Evolutionary conservation across 257 asterid species (phyloP), one percentile per base, ranked within the genome.

Genomic region (Solanum ahanhuiri): DNA sequence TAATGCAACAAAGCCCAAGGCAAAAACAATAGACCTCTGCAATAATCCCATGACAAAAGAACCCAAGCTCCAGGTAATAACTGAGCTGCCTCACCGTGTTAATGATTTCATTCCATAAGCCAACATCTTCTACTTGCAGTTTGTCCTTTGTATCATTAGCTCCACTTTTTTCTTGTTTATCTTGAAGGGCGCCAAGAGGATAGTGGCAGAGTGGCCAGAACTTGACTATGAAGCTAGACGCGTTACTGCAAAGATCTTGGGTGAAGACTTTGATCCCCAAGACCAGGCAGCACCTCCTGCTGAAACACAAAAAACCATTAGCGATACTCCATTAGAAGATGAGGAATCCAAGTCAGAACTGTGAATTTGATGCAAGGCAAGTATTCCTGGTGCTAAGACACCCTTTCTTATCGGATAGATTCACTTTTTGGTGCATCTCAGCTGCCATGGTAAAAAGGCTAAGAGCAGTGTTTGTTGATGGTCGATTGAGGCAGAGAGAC

Each of bases 41-140:
- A 97, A 97, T 91, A 97, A 97, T 90, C 99, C 99, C 88, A 94
- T 94, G 99, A 97, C 99, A 7, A 95, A 97, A 89, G 99, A 97
- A 89, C 98, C 99, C 86, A 97, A 97, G 92, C 99, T 97, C 87
- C 98, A 94, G 99, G 99, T 97, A 58, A 67, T 37, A 22, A 81
- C 54, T 54, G 75, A 58, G 34, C 54, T n/a, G 31, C 67, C 45
- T 35, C 73, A 28, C 25, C n/a, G 33, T 73, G 12, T 33, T 33
- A 20, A 23, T 45, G 9, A 17, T 23, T 48, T n/a, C 82, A 54
- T 31, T 81, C 39, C n/a, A 20, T 54, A 54, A 7, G 39, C 39
- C 2, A 10, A 23, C 33, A 41, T 33, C 70, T 12, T 86, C 28
- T 83, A 45, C 71, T 18, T 86, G 34, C 39, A 63, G 82, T 82